Evolutionary conservation across 768 basidiomycete genomes (phyloP), one percentile per base, ranked within the genome.

Genomic region (Exidia glandulosa): DNA sequence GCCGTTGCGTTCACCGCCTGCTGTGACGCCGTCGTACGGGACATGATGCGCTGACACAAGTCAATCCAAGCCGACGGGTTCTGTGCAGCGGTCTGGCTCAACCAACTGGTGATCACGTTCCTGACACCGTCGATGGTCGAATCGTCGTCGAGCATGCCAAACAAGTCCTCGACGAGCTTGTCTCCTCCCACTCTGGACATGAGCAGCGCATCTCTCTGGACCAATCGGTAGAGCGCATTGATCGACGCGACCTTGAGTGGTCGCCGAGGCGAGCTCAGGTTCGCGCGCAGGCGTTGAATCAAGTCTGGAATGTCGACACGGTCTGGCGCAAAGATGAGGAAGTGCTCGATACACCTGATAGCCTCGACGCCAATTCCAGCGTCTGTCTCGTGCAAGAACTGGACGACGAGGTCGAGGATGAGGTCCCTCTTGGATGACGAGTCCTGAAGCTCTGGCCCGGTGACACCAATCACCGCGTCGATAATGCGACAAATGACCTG

Each of bases 51-150:
- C 71, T 97, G 95, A 66, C 95, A 98, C 1, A 98, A 79, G 68
- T 94, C 94, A 59, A 99, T 96, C 96, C 96, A 99, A 1, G 94
- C 96, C 0, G 89, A 93, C 0, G 96, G 95, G 62, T 94, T 90
- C 60, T 90, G 83, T 23, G 90, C 79, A 1, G 92, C 94, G 0
- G 96, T 98, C 71, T 99, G 96, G 63, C 88, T 84, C 6, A 98
- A 77, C 96, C 96, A 99, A 63, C 88, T 91, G 13, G 82, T 77
- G 65, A 98, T 98, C 60, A 97, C 93, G 63, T 91, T 88, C 32
- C 90, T 79, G 27, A 98, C 94, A 3, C 96, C 96, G 63, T 95
- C 88, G 16, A 97, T 88, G 2, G 87, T 89, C 0, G 94, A 87
- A 68, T 96, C 93, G 65, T 93, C 94, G 67, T 99, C 95, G 47